These are phyloP conservation scores for Cadophora gregata DNA, from an alignment of 2,329 filamentous ascomycete genomes.

Conservation along the genomic window DNA sequence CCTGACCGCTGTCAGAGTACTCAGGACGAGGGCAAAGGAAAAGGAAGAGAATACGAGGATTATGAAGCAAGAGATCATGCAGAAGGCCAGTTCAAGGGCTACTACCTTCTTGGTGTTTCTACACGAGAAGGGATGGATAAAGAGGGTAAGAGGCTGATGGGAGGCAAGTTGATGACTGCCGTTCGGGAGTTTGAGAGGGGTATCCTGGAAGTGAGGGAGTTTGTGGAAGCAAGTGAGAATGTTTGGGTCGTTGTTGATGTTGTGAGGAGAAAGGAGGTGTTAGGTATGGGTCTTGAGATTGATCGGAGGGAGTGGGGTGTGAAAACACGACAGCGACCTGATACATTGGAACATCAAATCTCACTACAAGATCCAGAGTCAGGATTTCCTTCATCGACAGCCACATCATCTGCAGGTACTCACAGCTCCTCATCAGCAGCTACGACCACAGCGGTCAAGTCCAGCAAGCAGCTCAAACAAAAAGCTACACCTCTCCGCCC, in stretches of 20 bases:
- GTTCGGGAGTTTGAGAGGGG: conserved; percentile 30
- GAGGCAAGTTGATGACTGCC: conserved; percentile 25
- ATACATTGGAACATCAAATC: too few species aligned
- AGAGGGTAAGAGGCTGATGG: conserved; percentile 26
- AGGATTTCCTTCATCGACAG: not conserved
- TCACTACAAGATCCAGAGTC: not conserved
- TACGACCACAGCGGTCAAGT: not conserved
- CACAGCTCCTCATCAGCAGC: not conserved
- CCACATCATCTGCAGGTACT: not conserved
- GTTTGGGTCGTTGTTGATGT: conserved; percentile 23
- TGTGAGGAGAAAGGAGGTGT: conserved; percentile 24
- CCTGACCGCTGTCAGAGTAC: not conserved
- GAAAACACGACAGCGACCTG: not conserved
- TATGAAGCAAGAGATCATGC: not conserved
- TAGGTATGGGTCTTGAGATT: conserved; percentile 20
- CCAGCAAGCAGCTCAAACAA: not conserved
- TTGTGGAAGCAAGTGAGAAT: conserved; percentile 19
- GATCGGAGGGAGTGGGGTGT: conserved; percentile 24
- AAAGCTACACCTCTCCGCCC: conserved; percentile 52
- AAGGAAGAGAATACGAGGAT: not conserved
- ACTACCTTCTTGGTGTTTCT: conserved; percentile 28
- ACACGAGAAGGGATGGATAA: conserved; percentile 14
- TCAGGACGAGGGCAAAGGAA: not conserved
- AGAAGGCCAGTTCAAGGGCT: conserved; percentile 22
- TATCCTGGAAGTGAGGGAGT: conserved; percentile 24